A percentile compares a stretch with the other conserved stretches of the same genome.
Evolutionary conservation across 1,284 basidiomycete species (phyloP).

Genomic region (Cutaneotrichosporon daszewskae): DNA sequence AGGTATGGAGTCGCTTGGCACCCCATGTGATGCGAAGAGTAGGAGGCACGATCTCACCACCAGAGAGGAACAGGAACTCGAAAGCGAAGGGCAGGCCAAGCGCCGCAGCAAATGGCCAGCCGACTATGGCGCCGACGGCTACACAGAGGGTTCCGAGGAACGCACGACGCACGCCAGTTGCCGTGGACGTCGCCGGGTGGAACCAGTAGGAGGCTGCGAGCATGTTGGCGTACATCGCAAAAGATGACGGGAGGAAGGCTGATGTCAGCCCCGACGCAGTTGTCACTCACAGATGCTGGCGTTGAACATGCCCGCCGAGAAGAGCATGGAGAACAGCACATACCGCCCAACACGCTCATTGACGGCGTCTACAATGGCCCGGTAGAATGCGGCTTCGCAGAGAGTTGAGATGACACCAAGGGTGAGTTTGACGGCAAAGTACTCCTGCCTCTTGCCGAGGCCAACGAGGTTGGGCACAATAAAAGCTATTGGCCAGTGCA

Average conservation of each 20-base stretch:
- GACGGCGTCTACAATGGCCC: constrained; percentile 71
- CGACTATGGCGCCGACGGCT: constrained; percentile 78
- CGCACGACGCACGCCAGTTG: constrained; percentile 54
- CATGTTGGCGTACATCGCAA: constrained; percentile 85
- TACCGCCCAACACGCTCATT: constrained; percentile 88
- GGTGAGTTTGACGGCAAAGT: constrained; percentile 80
- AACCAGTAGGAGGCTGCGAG: constrained; percentile 74
- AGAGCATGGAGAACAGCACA: constrained; percentile 73
- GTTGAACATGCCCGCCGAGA: constrained; percentile 90
- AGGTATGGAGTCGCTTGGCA: constrained; percentile 57
- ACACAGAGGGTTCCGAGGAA: constrained; percentile 62
- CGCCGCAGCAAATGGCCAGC: constrained; percentile 91
- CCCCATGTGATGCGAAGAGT: constrained; percentile 56
- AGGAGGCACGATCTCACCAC: constrained; percentile 63
- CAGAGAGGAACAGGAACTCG: constrained; percentile 79
- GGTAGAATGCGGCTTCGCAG: constrained; percentile 80
- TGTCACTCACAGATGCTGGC: constrained; percentile 64
- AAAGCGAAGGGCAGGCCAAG: constrained; percentile 82
- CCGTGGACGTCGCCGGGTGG: constrained; percentile 58
- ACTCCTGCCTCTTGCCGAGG: constrained; percentile 50
- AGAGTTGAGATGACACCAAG: constrained; percentile 69
- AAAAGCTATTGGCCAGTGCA: constrained; percentile 56
- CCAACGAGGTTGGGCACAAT: constrained; percentile 39
- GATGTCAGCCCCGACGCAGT: constrained; percentile 1
- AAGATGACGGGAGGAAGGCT: constrained; percentile 91